These are phyloP conservation scores for Saccharum officinarum DNA, from an alignment of 176 grass and related monocot genomes.

Conservation along the genomic window DNA sequence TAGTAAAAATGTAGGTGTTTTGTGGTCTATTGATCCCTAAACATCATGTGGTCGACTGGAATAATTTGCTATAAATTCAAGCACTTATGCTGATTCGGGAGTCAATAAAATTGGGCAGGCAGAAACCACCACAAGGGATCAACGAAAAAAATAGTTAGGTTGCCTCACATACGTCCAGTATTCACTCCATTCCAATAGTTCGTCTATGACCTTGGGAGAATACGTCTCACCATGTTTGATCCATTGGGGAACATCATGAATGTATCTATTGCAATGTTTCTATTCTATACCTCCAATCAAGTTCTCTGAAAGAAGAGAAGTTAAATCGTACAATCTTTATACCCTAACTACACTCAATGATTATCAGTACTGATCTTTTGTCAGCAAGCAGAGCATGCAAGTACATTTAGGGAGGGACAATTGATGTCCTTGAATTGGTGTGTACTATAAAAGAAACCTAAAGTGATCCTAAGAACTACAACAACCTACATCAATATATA, in stretches of 20 bases:
- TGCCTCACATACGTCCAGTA: neutral
- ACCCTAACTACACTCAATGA: neutral
- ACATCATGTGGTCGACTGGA: neutral
- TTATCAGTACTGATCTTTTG: neutral
- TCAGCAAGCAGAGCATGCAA: neutral
- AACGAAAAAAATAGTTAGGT: no score
- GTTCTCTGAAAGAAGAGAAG: neutral
- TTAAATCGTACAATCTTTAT: no score
- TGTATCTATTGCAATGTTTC: neutral
- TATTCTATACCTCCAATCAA: neutral
- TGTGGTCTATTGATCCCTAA: neutral
- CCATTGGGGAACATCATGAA: neutral
- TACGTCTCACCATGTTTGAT: neutral
- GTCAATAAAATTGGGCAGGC: neutral
- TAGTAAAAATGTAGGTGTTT: no score
- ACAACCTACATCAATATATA: neutral
- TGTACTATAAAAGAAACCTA: neutral
- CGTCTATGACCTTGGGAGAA: neutral
- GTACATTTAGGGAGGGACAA: neutral
- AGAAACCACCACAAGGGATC: neutral
- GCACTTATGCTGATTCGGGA: neutral
- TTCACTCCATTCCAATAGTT: neutral
- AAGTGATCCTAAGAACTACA: neutral
- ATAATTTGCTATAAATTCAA: neutral
- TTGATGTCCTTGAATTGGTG: no score